Base-by-base conservation (phyloP, 768 basidiomycete species). In the Naganishia kalamii region DNA sequence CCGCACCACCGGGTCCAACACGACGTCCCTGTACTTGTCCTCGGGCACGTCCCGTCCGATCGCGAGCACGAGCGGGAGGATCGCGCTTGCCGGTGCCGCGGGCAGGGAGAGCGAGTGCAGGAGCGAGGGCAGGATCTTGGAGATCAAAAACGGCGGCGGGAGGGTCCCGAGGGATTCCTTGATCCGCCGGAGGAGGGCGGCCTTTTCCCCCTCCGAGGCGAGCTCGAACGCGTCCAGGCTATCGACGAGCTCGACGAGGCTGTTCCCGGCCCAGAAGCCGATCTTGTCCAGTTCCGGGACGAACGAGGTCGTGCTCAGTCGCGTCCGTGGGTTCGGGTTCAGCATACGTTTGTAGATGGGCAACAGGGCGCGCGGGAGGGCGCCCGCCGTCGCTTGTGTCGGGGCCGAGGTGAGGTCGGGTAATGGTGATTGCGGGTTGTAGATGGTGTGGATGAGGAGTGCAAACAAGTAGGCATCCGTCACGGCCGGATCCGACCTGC, bases 391-490 rank as follows among this genome's bases (percentile, higher is more conserved):
- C 0, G 87, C 84, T n/a, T 85, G 81, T n/a, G 84, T 80, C 83
- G 85, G 76, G 87, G 89, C 7, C 87, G 92, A 0, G 85, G 87
- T 48, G 85, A 84, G 29, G 81, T 80, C 2, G 86, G 88, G 88
- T 5, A 83, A 81, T 11, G 88, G 87, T n/a, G 85, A 83, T 0
- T 83, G 80, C 1, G 90, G 89, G 77, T 97, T 98, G 82, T 97
- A 98, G 17, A 92, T 82, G 12, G 84, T 80, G 78, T 92, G 88
- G 27, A 94, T 81, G 57, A 98, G 83, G 10, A 98, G 81, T 19
- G 92, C 92, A 10, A 98, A 83, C 1, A 88, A 85, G 76, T 97
- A 98, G 12, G 88, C 84, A 77, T 99, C 96, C 65, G 87, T 83
- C 12, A 85, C 85, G 46, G 87, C 82, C 8, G 86, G 80, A 67